Evolutionary conservation across 2,329 filamentous ascomycete species (phyloP).

Genomic region (Neonectria coccinea): DNA sequence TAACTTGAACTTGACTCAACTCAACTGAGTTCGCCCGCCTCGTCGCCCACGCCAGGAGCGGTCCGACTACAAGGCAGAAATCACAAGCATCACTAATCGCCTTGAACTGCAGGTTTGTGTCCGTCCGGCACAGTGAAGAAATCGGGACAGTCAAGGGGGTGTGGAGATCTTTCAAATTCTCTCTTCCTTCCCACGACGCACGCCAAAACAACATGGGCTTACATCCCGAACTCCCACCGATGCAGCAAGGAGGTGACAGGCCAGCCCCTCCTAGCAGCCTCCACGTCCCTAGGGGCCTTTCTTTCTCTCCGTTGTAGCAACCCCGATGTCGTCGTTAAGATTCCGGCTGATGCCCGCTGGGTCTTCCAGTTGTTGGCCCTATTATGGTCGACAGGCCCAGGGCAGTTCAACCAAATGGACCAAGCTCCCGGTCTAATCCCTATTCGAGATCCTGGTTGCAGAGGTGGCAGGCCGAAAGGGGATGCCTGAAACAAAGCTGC

Average conservation of each 20-base stretch:
- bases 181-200: background rate
- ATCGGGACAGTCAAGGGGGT: conserved; percentile 18
- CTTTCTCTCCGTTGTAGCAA: conserved; percentile 28
- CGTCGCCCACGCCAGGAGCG: conserved; percentile 30
- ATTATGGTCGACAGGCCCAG: conserved; percentile 18
- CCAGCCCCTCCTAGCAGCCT: conserved; percentile 20
- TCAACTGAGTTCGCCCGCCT: conserved; percentile 16
- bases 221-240: conserved; percentile 18
- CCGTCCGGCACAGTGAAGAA: background rate
- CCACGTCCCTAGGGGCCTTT: conserved; percentile 17
- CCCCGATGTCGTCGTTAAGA: conserved; percentile 27
- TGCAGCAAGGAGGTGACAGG: conserved; percentile 22
- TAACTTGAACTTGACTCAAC: conserved; percentile 23
- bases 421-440: conserved; percentile 35
- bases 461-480: conserved; percentile 33
- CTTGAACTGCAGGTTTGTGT: conserved; percentile 15
- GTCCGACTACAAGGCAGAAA: conserved; percentile 28
- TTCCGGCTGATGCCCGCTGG: conserved; percentile 34
- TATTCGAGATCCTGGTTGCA: conserved; percentile 29
- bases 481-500: conserved; percentile 42
- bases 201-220: conserved; percentile 21
- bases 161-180: conserved; percentile 8
- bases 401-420: conserved; percentile 23
- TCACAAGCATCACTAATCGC: conserved; percentile 13
- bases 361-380: conserved; percentile 15